Evolutionary conservation across 805 yeast genomes (phyloP), one percentile per base, ranked within the genome.

Genomic region (Hanseniaspora jakobsenii): DNA sequence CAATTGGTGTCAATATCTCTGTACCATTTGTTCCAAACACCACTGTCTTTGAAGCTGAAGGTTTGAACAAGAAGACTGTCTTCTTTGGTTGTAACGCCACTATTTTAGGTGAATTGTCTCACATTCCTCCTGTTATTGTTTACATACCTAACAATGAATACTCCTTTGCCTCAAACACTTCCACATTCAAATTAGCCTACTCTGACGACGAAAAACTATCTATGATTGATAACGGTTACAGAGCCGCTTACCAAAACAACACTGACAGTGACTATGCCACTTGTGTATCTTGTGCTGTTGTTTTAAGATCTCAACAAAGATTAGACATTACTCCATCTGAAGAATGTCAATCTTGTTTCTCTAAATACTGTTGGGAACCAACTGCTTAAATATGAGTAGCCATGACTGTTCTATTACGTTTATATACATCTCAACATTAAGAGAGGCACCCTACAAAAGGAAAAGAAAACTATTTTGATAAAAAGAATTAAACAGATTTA

Each of bases 1-100:
- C 52, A 6, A 75, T 51, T 47, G 78, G 77, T 23, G 67, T 71
- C 51, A 73, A 74, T 41, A 73, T 81, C 26, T 65, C 78, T 3
- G 81, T 81, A 69, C 94, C 94, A 10, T 75, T 81, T 52, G 89
- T 85, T 45, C 94, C 94, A 10, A 87, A 77, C 56, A 62, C 57
- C 28, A 61, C 69, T 38, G 72, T 86, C 0, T 81, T 84, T 58
- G 56, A 73, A 27, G 69, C 70, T 49, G 54, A 65, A 50, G 79
- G 81, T 49, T 66, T 83, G 50, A 78, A 83, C 21, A 66, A 77
- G 13, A 70, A 64, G 47, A 94, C 95, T 36, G 69, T 78, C 0
- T 85, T 84, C 64, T 85, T 85, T 57, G 95, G 95, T 26, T 84
- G 95, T 60, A 72, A 81, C 54, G 70, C 82, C 4, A 52, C 63